Base-by-base conservation (phyloP, 768 basidiomycete genomes). In the Suillus alpinus region DNA sequence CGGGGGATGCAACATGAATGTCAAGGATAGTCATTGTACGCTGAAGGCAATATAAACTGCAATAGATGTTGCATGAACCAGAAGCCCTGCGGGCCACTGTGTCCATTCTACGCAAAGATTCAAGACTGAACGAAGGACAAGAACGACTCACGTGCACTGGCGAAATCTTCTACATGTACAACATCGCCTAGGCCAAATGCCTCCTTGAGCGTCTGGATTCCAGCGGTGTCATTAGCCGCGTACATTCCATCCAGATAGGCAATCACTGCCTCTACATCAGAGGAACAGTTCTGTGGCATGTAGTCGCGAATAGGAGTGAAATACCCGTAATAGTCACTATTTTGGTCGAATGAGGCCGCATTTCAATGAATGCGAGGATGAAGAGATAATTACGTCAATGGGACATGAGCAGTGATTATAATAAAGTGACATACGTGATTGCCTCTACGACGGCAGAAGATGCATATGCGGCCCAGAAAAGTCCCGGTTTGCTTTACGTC, bases 271-370 rank as follows among this genome's bases (percentile, higher is more conserved):
- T 88, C 75, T 32, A 90, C 80, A 66, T 92, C 90, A 0, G 86
- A 81, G 12, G 88, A 89, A 73, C 90, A 92, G 71, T 92, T 91
- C 63, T 65, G 63, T 1, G 88, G 86, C 87, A 89, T 90, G 66
- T 83, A 74, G 65, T 82, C 76, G 13, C 83, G 83, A 64, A 88
- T 82, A 14, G 88, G 88, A 60, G 89, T 88, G 69, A 88, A 90
- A 66, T 90, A 92, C 61, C 77, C 77, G 31, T 66, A 65, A 50
- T 62, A 68, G 20, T 71, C 59, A 16, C 69, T 71, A 29, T 16
- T 44, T 23, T n/a, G 5, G 18, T 18, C 9, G 9, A 18, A 18
- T 3, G 5, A n/a, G 31, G 1, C 16, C 16, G 14, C 4, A 16
- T 47, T 47, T 16, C 14, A 26, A 47, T 7, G 26, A 9, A 29